Evolutionary conservation across 306 rosid species (phyloP).

Genomic region (Dalbergia cochinchinensis): DNA sequence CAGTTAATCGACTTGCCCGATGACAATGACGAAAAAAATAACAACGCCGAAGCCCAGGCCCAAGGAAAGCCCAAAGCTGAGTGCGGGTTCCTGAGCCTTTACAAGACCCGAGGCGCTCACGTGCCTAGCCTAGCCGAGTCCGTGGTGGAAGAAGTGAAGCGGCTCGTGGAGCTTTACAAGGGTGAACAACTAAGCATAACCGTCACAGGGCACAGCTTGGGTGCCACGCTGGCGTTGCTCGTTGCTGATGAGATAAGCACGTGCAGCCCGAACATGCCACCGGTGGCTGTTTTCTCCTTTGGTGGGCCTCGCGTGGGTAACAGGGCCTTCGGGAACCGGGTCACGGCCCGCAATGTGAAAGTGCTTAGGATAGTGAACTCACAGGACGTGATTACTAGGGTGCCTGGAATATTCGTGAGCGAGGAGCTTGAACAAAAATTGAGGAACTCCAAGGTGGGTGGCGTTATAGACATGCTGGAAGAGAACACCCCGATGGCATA

Average conservation of each 20-base stretch:
- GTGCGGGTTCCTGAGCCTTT: slow-evolving; percentile 82
- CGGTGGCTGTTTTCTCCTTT: slow-evolving; percentile 83
- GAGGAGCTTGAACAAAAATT: slow-evolving; percentile 63
- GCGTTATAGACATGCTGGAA: slow-evolving; percentile 56
- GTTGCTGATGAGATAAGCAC: slow-evolving; percentile 80
- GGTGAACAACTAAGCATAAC: slow-evolving; percentile 82
- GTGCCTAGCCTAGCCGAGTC: slow-evolving; percentile 78
- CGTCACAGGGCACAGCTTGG: slow-evolving; percentile 89
- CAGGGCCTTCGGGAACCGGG: slow-evolving; percentile 60
- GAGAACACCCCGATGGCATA: slow-evolving; percentile 66
- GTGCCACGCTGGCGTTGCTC: slow-evolving; percentile 79
- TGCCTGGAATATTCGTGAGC: slow-evolving; percentile 60
- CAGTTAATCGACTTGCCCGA: slow-evolving; percentile 51
- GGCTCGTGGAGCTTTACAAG: slow-evolving; percentile 62
- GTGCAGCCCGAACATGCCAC: slow-evolving; percentile 51
- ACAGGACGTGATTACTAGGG: slow-evolving; percentile 84
- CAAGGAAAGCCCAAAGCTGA: slow-evolving; percentile 67
- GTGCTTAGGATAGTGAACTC: slow-evolving; percentile 84
- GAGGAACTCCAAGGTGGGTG: slow-evolving; percentile 48
- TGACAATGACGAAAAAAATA: rapidly evolving
- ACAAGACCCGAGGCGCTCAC: slow-evolving; percentile 73
- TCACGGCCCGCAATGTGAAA: slow-evolving; percentile 58
- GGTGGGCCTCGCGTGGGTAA: slow-evolving; percentile 96
- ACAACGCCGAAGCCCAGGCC: not conserved
- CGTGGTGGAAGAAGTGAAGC: slow-evolving; percentile 68